Evolutionary conservation across 257 asterid species (phyloP), one percentile per base, ranked within the genome.

Genomic region (Nicotiana benthamiana): DNA sequence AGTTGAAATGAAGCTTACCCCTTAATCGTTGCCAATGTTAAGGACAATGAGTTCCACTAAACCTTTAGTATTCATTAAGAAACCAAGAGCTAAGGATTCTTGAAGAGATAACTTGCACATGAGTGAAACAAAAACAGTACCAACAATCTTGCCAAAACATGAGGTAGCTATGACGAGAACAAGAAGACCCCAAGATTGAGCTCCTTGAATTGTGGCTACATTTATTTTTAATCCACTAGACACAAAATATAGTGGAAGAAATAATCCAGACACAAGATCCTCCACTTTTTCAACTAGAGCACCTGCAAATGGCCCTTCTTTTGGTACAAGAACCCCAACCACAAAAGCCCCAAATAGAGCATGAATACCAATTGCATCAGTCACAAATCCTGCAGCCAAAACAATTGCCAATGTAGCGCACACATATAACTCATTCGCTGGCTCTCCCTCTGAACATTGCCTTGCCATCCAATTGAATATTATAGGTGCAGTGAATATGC

Each of bases 341-440:
- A 90, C 88, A 27, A 90, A 90, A 11, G 89, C 92, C 16, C 93
- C 93, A 40, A 88, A 90, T 3, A 90, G 87, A 0, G 92, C 91
- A 51, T 90, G 92, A 63, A 90, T 90, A 28, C 92, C 93, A 51
- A 87, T 90, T 20, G 81, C 4, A 83, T 88, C 93, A 5, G 93
- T 90, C 2, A 83, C 82, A 51, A 90, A 87, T 43, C 59, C 77
- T 30, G 77, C 77, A 0, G 77, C 77, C 34, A 70, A 70, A 43
- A 70, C 77, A 70, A 8, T 84, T 10, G 81, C 87, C 53, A 90
- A 52, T 9, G 93, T 87, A 0, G 86, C 89, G 43, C 93, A 90
- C 0, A 90, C 83, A 80, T 87, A 90, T 16, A 85, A 56, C 85
- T 90, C 92, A 22, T 88, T 81, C 10, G 88, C 90, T 1, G 90